Evolutionary conservation across 805 yeast genomes (phyloP).

Genomic region (Suhomyces faveliae): DNA sequence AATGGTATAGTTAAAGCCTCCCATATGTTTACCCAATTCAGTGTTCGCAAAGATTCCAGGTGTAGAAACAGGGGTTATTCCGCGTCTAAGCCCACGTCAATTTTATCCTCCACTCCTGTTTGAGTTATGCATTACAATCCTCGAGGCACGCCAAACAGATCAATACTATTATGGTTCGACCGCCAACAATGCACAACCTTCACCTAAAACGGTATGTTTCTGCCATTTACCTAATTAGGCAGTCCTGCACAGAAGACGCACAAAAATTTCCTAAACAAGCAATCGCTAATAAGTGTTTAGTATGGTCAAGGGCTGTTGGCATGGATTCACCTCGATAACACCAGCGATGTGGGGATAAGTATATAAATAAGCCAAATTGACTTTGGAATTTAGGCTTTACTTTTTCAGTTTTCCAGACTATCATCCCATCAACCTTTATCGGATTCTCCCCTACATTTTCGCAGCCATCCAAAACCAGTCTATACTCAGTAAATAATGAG

Average conservation of each 20-base stretch:
- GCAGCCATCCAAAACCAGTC: conserved; percentile 2
- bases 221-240: conserved; percentile 6
- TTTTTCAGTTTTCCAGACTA: neutral
- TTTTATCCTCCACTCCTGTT: neutral
- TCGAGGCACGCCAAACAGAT: neutral
- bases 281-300: neutral
- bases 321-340: neutral
- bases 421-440: neutral
- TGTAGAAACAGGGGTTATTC: neutral
- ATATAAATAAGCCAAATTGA: neutral
- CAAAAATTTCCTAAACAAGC: neutral
- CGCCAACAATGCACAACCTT: conserved; percentile 39
- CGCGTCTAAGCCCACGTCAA: neutral
- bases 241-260: neutral
- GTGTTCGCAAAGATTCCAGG: neutral
- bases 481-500: conserved; percentile 14
- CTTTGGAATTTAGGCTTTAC: neutral
- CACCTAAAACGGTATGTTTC: conserved; percentile 38
- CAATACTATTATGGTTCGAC: neutral
- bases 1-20: neutral
- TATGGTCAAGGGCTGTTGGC: neutral
- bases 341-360: neutral
- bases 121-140: neutral
- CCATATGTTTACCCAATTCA: neutral
- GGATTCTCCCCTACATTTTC: neutral